These are phyloP conservation scores for Colletotrichum eremochloae DNA, from an alignment of 2,329 filamentous ascomycete genomes.

Conservation along the genomic window DNA sequence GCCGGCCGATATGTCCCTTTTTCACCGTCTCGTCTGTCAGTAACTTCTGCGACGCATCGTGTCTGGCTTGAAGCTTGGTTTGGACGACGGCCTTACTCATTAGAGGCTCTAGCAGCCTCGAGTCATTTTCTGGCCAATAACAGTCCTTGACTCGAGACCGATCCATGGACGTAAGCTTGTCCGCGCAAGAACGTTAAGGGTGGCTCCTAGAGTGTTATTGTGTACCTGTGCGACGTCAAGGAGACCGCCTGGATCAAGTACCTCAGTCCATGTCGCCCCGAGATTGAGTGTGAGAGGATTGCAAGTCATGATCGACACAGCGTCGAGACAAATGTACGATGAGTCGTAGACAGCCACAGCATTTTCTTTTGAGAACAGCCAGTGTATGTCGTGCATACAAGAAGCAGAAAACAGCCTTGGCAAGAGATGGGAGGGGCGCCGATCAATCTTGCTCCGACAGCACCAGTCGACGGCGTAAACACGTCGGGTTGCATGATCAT, in stretches of 20 bases:
- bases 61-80: constrained; percentile 24
- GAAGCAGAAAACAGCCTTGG: constrained; percentile 6
- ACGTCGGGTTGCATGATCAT: constrained; percentile 36
- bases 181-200: neutral
- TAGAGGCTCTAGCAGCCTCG: constrained; percentile 3
- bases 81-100: constrained; percentile 19
- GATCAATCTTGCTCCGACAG: constrained; percentile 33
- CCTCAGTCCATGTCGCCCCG: neutral
- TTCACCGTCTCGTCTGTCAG: constrained; percentile 32
- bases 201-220: neutral
- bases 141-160: constrained; percentile 26
- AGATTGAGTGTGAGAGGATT: neutral
- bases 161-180: constrained; percentile 3
- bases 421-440: constrained; percentile 4
- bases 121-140: constrained; percentile 22
- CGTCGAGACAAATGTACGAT: constrained; percentile 6
- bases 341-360: constrained; percentile 20
- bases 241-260: no score
- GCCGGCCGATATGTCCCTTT: neutral
- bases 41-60: constrained; percentile 18
- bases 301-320: neutral
- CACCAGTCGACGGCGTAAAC: constrained; percentile 9
- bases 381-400: constrained; percentile 17
- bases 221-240: no score
- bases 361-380: constrained; percentile 4